These are phyloP conservation scores for Entomortierella parvispora DNA, from an alignment of 192 early-diverging fungal species.

Conservation along the genomic window DNA sequence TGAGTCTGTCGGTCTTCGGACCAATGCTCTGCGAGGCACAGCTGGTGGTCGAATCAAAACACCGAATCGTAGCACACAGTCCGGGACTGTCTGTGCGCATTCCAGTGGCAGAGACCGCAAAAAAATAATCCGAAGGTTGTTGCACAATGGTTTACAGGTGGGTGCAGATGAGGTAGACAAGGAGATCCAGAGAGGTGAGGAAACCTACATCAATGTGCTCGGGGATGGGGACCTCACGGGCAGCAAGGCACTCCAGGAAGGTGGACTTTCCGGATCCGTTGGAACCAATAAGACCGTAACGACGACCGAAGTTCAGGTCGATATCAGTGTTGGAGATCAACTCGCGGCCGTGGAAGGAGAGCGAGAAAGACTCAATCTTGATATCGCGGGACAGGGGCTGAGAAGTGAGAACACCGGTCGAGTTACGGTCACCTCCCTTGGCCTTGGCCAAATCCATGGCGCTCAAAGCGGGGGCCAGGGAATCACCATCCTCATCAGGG, in stretches of 20 bases:
- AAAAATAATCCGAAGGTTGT: neutral
- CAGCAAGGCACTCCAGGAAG: constrained; percentile 92
- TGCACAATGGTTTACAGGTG: no score
- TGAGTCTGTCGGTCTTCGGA: neutral
- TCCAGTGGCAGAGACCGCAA: neutral
- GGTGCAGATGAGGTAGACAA: neutral
- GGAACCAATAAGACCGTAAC: constrained; percentile 94
- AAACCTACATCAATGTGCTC: constrained; percentile 90
- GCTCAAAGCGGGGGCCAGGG: constrained; percentile 35
- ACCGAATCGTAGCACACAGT: no score
- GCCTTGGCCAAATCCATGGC: constrained; percentile 64
- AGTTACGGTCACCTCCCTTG: constrained; percentile 83
- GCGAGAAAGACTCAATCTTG: constrained; percentile 94
- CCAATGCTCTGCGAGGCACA: neutral
- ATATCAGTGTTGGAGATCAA: constrained; percentile 94
- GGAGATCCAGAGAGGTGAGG: neutral
- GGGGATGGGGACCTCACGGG: constrained; percentile 94
- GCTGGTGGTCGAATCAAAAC: no score
- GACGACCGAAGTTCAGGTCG: constrained; percentile 98
- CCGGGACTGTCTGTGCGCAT: neutral
- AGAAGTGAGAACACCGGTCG: constrained; percentile 92
- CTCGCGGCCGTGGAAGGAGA: constrained; percentile 94
- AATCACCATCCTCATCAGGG: constrained; percentile 32
- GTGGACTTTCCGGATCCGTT: constrained; percentile 98
- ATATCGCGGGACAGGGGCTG: constrained; percentile 93